Base-by-base conservation (phyloP, 352 stramenopile species). In the Globisporangium cystogenes region DNA sequence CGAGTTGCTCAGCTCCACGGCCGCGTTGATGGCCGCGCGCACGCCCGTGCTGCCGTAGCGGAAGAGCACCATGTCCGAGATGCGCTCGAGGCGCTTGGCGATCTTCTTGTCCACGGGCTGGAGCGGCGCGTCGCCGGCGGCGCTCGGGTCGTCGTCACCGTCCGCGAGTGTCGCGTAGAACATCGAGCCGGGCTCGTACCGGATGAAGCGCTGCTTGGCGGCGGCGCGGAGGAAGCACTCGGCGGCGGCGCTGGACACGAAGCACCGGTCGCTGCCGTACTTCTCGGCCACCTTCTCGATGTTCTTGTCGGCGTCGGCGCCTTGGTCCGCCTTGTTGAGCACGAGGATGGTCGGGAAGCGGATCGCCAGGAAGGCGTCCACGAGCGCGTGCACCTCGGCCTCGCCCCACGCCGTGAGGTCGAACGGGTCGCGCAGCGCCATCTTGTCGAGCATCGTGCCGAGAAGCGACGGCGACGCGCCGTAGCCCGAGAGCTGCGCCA, bases 31-130 rank as follows among this genome's bases (percentile, higher is more conserved):
- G n/a, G 85, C 85, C 12, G 73, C 76, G 39, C 82, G 83, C 47
- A 96, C 86, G 24, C 85, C 86, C 8, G 86, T 84, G 52, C 82
- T 91, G 24, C 84, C 82, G 53, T 89, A 93, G n/a, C 86, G 81
- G 55, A 95, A 96, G 20, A 96, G 65, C 52, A 96, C 86, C 82
- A 96, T 94, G 55, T 96, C 86, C 0, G 82, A 90, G 53, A 95
- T 93, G 51, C 86, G 82, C 45, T 94, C 83, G 14, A 96, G 64
- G 8, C 86, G 81, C 60, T 81, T 87, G 36, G 61, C 46, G 40
- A 95, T 87, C 53, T 93, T 95, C 40, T 83, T 84, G 27, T 93
- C 74, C 8, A 86, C 63, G 6, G 75, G 70, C 53, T 89, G 84
- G 35, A 96, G 65, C 16, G 70, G 66, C 6, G 64, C 60, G 24